Percentiles rank a stretch among this genome's conserved stretches.
Evolutionary conservation across 345 rosid species (phyloP).

Genomic region (Cardiospermum halicacabum): DNA sequence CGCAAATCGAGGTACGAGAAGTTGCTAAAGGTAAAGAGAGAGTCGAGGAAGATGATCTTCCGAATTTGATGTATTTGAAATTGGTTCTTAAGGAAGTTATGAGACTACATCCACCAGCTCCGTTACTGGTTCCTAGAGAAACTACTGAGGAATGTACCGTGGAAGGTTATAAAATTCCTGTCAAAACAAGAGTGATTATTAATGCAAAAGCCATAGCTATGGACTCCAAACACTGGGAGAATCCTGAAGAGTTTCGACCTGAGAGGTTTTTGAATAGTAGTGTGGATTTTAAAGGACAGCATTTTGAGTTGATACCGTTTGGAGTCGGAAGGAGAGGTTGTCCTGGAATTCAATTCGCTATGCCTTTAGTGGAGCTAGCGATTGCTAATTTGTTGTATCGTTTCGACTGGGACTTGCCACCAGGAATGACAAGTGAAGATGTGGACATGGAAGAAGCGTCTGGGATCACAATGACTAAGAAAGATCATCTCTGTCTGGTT

Average conservation of each 20-base stretch:
- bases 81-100: slow-evolving; percentile 26
- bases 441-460: slow-evolving; percentile 44
- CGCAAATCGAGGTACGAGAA: slow-evolving; percentile 29
- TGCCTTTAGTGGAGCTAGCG: slow-evolving; percentile 32
- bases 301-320: slow-evolving; percentile 52
- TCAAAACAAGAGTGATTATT: slow-evolving; percentile 31
- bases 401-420: slow-evolving; percentile 50
- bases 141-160: slow-evolving; percentile 25
- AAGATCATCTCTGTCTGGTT: slow-evolving; percentile 35
- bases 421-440: slow-evolving; percentile 34
- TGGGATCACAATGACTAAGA: slow-evolving; percentile 45
- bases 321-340: slow-evolving; percentile 63
- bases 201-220: slow-evolving; percentile 23
- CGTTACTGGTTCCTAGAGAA: slow-evolving; percentile 35
- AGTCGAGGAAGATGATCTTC: slow-evolving; percentile 32
- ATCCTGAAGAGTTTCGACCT: slow-evolving; percentile 34
- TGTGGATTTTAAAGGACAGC: slow-evolving; percentile 43
- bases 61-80: slow-evolving; percentile 24
- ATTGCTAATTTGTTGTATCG: slow-evolving; percentile 41
- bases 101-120: slow-evolving; percentile 37
- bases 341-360: slow-evolving; percentile 44
- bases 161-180: slow-evolving; percentile 30
- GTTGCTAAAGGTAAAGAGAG: slow-evolving; percentile 14
- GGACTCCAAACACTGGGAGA: slow-evolving; percentile 32
- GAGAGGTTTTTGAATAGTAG: slow-evolving; percentile 37